These are phyloP conservation scores for Candida tunisiensis DNA, from an alignment of 1,139 yeast species.

Conservation along the genomic window DNA sequence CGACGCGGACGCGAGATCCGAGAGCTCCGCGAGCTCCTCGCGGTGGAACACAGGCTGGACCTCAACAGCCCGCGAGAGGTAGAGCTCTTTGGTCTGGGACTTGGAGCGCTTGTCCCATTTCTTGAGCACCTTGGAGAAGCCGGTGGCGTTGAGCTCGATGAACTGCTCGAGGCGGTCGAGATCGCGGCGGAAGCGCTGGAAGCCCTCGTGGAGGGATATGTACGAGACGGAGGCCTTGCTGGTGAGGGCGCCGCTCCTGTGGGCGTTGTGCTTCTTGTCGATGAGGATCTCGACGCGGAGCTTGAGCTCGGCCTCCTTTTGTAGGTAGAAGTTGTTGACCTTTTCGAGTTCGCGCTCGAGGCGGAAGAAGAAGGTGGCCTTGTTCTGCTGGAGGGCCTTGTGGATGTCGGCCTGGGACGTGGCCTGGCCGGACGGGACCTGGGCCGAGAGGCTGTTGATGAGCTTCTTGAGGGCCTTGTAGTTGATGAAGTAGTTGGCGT, in stretches of 20 bases:
- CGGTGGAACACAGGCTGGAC: constrained; percentile 95
- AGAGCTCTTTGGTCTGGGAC: constrained; percentile 84
- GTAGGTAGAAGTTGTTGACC: constrained; percentile 77
- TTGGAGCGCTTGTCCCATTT: constrained; percentile 97
- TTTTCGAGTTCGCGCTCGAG: constrained; percentile 90
- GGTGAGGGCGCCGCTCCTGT: constrained; percentile 23
- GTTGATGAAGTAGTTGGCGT: constrained; percentile 83
- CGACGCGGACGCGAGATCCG: constrained; percentile 65
- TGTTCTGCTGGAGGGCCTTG: constrained; percentile 66
- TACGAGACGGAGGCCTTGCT: constrained; percentile 36
- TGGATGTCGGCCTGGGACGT: constrained; percentile 22
- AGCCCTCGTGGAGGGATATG: constrained; percentile 64
- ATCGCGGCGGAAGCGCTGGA: constrained; percentile 80
- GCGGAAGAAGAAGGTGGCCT: constrained; percentile 83
- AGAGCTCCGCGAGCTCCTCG: constrained; percentile 67
- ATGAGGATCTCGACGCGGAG: constrained; percentile 61
- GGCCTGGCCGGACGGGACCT: constrained; percentile 10
- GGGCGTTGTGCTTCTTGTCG: constrained; percentile 52
- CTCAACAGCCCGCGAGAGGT: constrained; percentile 80
- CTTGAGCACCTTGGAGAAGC: constrained; percentile 84
- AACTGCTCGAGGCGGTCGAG: constrained; percentile 78
- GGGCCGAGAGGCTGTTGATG: constrained; percentile 23
- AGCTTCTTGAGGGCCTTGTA: constrained; percentile 78
- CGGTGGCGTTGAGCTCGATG: constrained; percentile 87
- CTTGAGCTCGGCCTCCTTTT: constrained; percentile 71